Evolutionary conservation across 2,329 filamentous ascomycete species (phyloP).

Genomic region (Rutstroemia sp.): DNA sequence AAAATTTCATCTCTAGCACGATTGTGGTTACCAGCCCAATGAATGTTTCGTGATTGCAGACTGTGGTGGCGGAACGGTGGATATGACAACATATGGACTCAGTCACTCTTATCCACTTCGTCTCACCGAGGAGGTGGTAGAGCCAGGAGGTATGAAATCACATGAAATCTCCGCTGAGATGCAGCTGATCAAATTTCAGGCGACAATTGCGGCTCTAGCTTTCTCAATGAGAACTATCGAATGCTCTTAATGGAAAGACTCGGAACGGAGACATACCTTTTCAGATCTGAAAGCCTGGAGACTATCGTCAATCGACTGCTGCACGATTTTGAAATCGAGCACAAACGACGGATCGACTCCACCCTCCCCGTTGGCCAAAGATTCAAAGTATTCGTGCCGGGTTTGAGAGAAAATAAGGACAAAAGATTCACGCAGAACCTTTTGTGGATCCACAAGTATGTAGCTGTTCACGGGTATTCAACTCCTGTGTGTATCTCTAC

Average conservation of each 20-base stretch:
- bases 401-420: background rate
- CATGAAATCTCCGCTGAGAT: too few relatives aligned
- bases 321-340: background rate
- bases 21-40: constrained; percentile 1
- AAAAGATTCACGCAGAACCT: constrained; percentile 1
- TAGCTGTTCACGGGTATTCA: background rate
- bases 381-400: background rate
- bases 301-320: constrained; percentile 1
- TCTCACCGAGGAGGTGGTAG: constrained; percentile 15
- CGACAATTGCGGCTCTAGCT: constrained; percentile 12
- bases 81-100: constrained; percentile 21
- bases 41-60: constrained; percentile 21
- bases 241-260: background rate
- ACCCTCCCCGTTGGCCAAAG: background rate
- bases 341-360: constrained; percentile 1
- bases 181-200: background rate
- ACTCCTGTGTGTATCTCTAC: background rate
- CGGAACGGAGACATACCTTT: constrained; percentile 3
- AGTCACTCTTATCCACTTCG: constrained; percentile 18
- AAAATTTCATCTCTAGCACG: background rate
- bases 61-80: constrained; percentile 26
- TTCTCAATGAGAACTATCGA: constrained; percentile 12
- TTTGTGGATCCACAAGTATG: background rate
- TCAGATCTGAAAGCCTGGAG: constrained; percentile 1
- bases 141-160: constrained; percentile 10